These are phyloP conservation scores for Bolboschoenoplectus hybrid DNA, from an alignment of 202 grass and related monocot genomes.

Conservation along the genomic window DNA sequence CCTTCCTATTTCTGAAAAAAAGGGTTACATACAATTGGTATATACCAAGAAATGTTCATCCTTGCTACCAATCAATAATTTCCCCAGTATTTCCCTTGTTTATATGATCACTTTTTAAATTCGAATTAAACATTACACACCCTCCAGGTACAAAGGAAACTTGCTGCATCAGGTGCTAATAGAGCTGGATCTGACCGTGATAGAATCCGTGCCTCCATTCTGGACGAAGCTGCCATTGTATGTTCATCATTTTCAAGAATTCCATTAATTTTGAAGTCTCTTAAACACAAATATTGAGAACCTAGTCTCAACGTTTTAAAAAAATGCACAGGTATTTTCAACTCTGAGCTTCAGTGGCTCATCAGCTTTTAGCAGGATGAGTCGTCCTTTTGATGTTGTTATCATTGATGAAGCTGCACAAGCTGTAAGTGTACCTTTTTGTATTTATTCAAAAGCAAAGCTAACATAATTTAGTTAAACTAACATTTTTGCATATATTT, in stretches of 20 bases:
- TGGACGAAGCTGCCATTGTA: slow-evolving; percentile 95
- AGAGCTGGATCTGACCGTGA: slow-evolving; percentile 64
- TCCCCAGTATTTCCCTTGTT: background rate
- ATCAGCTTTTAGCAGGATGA: slow-evolving; percentile 79
- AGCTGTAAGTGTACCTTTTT: slow-evolving; percentile 67
- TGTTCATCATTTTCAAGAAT: slow-evolving; percentile 30
- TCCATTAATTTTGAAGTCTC: slow-evolving; percentile 2
- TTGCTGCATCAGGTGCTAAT: slow-evolving; percentile 56
- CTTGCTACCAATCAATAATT: background rate
- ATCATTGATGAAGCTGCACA: slow-evolving; percentile 99
- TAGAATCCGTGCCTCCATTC: slow-evolving; percentile 69
- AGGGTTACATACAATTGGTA: background rate
- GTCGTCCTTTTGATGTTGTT: slow-evolving; percentile 84
- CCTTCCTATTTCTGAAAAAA: background rate
- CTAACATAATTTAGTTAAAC: background rate
- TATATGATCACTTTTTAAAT: slow-evolving; percentile 12
- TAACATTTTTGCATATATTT: slow-evolving; percentile 39
- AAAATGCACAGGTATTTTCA: slow-evolving; percentile 82
- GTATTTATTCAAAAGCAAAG: slow-evolving; percentile 25
- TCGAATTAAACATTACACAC: slow-evolving; percentile 19
- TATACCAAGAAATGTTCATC: background rate
- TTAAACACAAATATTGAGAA: slow-evolving; percentile 28
- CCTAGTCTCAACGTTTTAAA: slow-evolving; percentile 40
- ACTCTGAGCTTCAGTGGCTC: slow-evolving; percentile 97
- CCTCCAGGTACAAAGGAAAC: slow-evolving; percentile 85